Conservation (phyloP, 2,329 filamentous ascomycete species). For the Fusarium pseudoanthophilum region DNA sequence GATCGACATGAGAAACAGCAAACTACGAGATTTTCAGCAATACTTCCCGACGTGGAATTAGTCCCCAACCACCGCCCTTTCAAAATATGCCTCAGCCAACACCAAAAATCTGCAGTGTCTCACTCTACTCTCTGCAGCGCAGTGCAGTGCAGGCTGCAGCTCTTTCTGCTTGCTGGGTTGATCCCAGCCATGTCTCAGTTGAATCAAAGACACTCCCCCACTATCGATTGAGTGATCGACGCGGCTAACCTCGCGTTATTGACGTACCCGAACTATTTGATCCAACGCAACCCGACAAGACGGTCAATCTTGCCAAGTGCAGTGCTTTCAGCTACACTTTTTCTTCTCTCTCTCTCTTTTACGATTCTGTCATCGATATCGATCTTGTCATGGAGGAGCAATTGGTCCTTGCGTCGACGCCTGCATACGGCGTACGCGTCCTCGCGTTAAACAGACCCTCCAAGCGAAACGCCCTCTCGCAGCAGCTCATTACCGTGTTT, state of each 20-base stretch:
- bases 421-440: conserved; percentile 54
- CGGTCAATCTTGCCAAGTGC: conserved; percentile 17
- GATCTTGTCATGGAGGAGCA: conserved; percentile 24
- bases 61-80: conserved; percentile 34
- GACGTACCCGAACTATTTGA: conserved; percentile 36
- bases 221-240: conserved; percentile 25
- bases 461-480: conserved; percentile 68
- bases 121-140: neutral
- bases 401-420: conserved; percentile 43
- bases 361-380: neutral
- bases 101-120: neutral
- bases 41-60: conserved; percentile 10
- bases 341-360: neutral
- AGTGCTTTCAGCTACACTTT: neutral
- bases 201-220: conserved; percentile 18
- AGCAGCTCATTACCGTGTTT: conserved; percentile 59
- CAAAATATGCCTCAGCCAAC: conserved; percentile 31
- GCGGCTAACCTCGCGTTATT: conserved; percentile 16
- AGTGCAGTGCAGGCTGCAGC: neutral
- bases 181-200: conserved; percentile 39
- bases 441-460: conserved; percentile 64
- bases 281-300: conserved; percentile 10
- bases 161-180: neutral
- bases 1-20: conserved; percentile 19
- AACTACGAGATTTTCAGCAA: conserved; percentile 10